phyloP scores from a whole-genome alignment of 371 early-diverging fungal species.

The Rhizopus stolonifer region DNA sequence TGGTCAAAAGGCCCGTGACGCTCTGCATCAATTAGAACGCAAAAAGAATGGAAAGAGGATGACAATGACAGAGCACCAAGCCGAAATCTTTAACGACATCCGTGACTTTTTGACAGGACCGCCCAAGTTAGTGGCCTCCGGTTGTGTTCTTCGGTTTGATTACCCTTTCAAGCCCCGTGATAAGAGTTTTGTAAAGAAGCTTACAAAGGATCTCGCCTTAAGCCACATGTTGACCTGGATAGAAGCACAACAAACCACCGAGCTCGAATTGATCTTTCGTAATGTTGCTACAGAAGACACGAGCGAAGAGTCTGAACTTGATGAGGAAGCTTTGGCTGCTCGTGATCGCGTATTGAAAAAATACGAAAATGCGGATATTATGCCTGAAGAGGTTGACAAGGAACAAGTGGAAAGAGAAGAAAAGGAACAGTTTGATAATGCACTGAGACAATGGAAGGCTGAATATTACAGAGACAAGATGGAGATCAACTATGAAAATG shows the following conservation, averaged over 20 bases:
- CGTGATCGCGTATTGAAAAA: conserved; percentile 65
- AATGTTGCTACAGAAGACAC: conserved; percentile 50
- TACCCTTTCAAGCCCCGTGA: conserved; percentile 55
- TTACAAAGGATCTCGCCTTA: conserved; percentile 68
- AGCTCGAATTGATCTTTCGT: conserved; percentile 52
- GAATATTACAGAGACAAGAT: conserved; percentile 78
- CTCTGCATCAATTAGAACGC: conserved; percentile 50
- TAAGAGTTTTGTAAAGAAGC: conserved; percentile 60
- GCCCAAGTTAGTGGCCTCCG: conserved; percentile 4
- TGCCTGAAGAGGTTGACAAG: conserved; percentile 50
- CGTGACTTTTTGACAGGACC: conserved; percentile 50
- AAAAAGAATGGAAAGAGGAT: conserved; percentile 28
- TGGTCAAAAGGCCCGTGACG: conserved; percentile 41
- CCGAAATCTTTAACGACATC: conserved; percentile 54
- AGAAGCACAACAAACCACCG: conserved; percentile 41
- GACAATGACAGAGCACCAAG: conserved; percentile 63
- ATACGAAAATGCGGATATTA: conserved; percentile 64
- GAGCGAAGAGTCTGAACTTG: conserved; percentile 36
- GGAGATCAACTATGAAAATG: conserved; percentile 55
- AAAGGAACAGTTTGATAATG: conserved; percentile 53
- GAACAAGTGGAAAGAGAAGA: conserved; percentile 52
- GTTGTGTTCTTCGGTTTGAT: conserved; percentile 45
- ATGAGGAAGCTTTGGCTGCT: conserved; percentile 61
- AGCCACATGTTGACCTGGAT: conserved; percentile 41
- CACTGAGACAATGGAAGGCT: conserved; percentile 65